These are phyloP conservation scores for Cairneyella variabilis DNA, from an alignment of 495 filamentous ascomycete genomes.

Conservation along the genomic window DNA sequence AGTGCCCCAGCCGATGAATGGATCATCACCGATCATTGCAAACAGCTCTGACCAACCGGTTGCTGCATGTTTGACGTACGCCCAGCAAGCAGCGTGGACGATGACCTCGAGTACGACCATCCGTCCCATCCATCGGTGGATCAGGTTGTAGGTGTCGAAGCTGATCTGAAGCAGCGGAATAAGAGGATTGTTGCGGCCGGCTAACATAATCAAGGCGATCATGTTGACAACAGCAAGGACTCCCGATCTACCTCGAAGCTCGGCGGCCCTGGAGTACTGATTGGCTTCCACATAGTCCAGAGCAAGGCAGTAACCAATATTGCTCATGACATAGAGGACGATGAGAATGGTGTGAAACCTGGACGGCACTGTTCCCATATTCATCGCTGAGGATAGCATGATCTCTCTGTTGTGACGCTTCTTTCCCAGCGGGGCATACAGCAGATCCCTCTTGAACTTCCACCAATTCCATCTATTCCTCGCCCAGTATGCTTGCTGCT, in stretches of 20 bases:
- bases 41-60: conserved; percentile 59
- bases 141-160: conserved; percentile 94
- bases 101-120: conserved; percentile 75
- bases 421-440: conserved; percentile 80
- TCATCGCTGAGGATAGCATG: conserved; percentile 68
- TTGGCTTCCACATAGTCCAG: conserved; percentile 53
- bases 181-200: conserved; percentile 89
- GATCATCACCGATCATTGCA: conserved; percentile 40
- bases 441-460: conserved; percentile 67
- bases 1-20: conserved; percentile 53
- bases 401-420: conserved; percentile 86
- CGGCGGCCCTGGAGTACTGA: conserved; percentile 48
- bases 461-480: conserved; percentile 43
- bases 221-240: conserved; percentile 74
- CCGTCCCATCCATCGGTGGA: conserved; percentile 94
- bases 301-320: conserved; percentile 59
- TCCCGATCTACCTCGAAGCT: conserved; percentile 72
- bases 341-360: conserved; percentile 77
- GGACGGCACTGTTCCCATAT: conserved; percentile 81
- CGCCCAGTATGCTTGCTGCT: conserved; percentile 47
- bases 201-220: conserved; percentile 81
- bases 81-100: conserved; percentile 72
- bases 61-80: conserved; percentile 61
- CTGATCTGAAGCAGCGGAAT: conserved; percentile 78
- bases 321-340: conserved; percentile 57